Evolutionary conservation across 805 yeast genomes (phyloP).

Genomic region (Sugiyamaella smithiae): DNA sequence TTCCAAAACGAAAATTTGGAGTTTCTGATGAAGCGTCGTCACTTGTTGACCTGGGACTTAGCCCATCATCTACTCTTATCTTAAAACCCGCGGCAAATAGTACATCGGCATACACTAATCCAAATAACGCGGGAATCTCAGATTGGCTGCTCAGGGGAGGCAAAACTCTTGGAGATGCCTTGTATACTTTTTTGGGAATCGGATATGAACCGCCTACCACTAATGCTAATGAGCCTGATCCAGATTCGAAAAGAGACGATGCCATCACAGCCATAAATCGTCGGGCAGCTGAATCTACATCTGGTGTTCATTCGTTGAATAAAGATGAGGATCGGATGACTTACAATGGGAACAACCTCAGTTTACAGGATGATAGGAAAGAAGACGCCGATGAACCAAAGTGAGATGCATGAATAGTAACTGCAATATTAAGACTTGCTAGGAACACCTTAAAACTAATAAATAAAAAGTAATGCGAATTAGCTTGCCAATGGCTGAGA

Average conservation of each 20-base stretch:
- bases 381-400: background rate
- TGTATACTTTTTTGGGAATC: conserved; percentile 30
- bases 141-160: conserved; percentile 19
- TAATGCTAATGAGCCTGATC: background rate
- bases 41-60: conserved; percentile 53
- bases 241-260: background rate
- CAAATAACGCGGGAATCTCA: conserved; percentile 17
- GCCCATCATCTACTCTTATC: conserved; percentile 72
- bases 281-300: background rate
- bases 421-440: too few species aligned
- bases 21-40: conserved; percentile 58
- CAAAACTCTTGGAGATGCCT: conserved; percentile 24
- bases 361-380: conserved; percentile 47
- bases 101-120: conserved; percentile 30
- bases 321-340: conserved; percentile 39
- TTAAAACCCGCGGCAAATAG: conserved; percentile 55
- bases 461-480: conserved; percentile 4
- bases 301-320: conserved; percentile 3
- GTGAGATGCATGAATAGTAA: background rate
- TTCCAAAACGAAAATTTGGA: conserved; percentile 63
- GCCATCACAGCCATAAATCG: background rate
- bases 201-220: conserved; percentile 17
- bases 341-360: conserved; percentile 56
- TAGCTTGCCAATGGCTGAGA: conserved; percentile 4
- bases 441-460: too few species aligned